phyloP scores from a whole-genome alignment of 2,329 filamentous ascomycete genomes.

The Stagonosporopsis vannaccii region DNA sequence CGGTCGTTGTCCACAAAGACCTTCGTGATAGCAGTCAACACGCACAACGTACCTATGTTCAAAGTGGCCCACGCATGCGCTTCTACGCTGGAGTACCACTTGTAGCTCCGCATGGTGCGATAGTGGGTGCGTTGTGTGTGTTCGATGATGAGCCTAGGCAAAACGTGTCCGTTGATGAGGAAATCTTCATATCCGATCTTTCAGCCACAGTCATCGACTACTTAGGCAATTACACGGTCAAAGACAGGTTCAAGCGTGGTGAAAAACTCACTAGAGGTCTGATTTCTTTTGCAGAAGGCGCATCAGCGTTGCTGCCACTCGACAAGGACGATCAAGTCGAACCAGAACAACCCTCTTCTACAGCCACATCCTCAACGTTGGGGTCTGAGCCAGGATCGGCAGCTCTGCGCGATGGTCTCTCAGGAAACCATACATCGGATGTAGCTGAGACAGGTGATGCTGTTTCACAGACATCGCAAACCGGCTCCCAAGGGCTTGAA shows the following conservation, averaged over 20 bases:
- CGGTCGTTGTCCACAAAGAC: conserved; percentile 23
- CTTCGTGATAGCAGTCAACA: conserved; percentile 19
- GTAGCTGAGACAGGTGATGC: neutral
- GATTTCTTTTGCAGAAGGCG: conserved; percentile 41
- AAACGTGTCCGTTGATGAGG: conserved; percentile 24
- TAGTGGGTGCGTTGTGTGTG: conserved; percentile 36
- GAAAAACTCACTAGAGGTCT: conserved; percentile 44
- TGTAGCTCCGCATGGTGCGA: conserved; percentile 29
- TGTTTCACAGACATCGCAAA: conserved; percentile 4
- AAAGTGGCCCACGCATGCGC: conserved; percentile 15
- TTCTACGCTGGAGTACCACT: conserved; percentile 44
- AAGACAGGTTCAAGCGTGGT: conserved; percentile 34
- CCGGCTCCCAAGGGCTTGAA: neutral
- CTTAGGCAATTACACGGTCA: conserved; percentile 36
- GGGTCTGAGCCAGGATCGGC: neutral
- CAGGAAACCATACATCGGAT: neutral
- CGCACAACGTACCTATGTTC: conserved; percentile 27
- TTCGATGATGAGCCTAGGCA: conserved; percentile 32
- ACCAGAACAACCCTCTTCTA: neutral
- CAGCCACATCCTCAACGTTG: conserved; percentile 4
- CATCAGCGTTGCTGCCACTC: conserved; percentile 29
- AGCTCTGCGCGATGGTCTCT: neutral
- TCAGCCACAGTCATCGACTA: conserved; percentile 36
- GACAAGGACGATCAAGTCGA: conserved; percentile 6
- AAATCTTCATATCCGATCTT: conserved; percentile 31